Conservation (phyloP, 2,329 filamentous ascomycete species). For the Xylaria sp. region DNA sequence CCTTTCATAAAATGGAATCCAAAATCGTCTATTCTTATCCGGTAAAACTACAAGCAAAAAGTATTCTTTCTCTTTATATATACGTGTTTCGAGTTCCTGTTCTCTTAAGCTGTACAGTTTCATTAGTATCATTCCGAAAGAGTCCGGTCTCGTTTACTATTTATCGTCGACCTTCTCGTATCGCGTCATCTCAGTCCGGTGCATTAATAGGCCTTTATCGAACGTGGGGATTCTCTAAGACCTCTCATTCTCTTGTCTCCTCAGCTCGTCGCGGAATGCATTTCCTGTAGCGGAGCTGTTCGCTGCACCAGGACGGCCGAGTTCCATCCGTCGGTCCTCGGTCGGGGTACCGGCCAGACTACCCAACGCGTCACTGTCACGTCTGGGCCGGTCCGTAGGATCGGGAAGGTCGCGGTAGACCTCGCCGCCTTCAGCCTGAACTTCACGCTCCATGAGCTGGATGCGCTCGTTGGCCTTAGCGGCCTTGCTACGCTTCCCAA, state of each 20-base stretch:
- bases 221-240: conserved; percentile 33
- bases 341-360: conserved; percentile 57
- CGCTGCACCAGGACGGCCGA: conserved; percentile 45
- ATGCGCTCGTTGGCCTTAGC: conserved; percentile 54
- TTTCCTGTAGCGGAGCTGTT: conserved; percentile 47
- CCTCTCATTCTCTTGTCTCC: conserved; percentile 57
- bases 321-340: conserved; percentile 39
- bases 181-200: background rate
- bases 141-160: background rate
- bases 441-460: conserved; percentile 55
- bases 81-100: conserved; percentile 8
- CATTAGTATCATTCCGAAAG: conserved; percentile 5
- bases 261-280: conserved; percentile 61
- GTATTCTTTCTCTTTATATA: conserved; percentile 13
- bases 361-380: conserved; percentile 60
- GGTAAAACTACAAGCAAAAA: conserved; percentile 4
- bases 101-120: background rate
- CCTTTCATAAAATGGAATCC: background rate
- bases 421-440: conserved; percentile 44
- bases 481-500: conserved; percentile 48
- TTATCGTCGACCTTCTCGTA: conserved; percentile 5
- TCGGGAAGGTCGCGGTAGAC: conserved; percentile 53
- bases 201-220: background rate
- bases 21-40: background rate
- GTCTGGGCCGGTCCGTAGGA: conserved; percentile 47